Evolutionary conservation across 1,284 basidiomycete genomes (phyloP), one percentile per base, ranked within the genome.

Genomic region (Cutaneotrichosporon curvatum): DNA sequence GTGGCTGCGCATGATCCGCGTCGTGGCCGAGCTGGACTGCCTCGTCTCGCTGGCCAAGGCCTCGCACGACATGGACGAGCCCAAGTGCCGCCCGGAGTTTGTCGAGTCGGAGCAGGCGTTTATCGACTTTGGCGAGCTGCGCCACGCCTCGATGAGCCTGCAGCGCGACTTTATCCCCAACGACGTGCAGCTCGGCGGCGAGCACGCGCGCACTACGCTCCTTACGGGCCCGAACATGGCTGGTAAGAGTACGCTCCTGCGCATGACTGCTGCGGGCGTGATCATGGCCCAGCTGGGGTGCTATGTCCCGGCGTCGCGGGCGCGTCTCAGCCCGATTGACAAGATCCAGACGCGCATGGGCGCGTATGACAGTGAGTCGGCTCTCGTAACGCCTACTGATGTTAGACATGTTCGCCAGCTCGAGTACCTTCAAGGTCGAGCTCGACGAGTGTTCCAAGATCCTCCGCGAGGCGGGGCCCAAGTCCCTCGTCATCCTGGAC

Each of bases 241-340:
- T 41, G 88, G 88, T 46, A 91, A 91, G 72, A 88, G 85, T 22
- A 91, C 72, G 0, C 63, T 76, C 7, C 86, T 96, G 79, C 82
- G 95, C 41, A 98, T 96, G 86, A 95, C 92, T n/a, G 91, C 90
- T 4, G 81, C 85, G 0, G 92, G 86, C 23, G 83, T 95, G 50
- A 96, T 97, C 58, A 87, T 96, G 82, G 92, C 91, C 8, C 94
- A 97, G 67, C 75, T 98, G 16, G 95, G 95, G n/a, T 98, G 97
- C 84, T 81, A 86, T 43, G 89, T 99, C 3, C 95, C 95, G 3
- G 94, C 95, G 0, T 70, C 78, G 30, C 78, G 73, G 43, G 95
- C 94, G 22, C 78, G 85, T 30, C 68, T 99, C 40, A 84, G 84
- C 55, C 90, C 95, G 0, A 82, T 96, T 2, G 94, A 99, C 67